Evolutionary conservation across 1,284 basidiomycete species (phyloP).

Genomic region (Leccinum ponderosum): DNA sequence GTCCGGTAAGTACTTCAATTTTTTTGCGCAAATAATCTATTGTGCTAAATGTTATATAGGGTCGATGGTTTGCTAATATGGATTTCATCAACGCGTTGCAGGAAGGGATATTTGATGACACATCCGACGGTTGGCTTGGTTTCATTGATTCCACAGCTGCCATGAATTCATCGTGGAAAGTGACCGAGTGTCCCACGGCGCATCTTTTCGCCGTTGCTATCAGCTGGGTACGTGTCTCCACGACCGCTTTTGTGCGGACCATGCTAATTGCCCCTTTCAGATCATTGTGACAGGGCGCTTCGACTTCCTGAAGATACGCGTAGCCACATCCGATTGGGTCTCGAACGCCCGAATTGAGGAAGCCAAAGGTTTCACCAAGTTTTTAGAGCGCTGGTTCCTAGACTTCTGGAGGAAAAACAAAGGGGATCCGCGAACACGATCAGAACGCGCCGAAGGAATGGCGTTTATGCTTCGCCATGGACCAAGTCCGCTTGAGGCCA

Average conservation of each 20-base stretch:
- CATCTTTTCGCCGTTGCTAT: neutral
- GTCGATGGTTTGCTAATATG: neutral
- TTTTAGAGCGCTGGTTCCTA: neutral
- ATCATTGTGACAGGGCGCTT: neutral
- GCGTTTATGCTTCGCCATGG: neutral
- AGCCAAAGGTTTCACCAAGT: neutral
- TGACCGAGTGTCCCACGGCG: neutral
- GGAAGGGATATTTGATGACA: neutral
- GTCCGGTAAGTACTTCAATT: neutral
- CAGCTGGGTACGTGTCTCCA: neutral
- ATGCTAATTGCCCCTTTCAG: neutral
- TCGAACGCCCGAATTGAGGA: neutral
- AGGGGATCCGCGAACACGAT: neutral
- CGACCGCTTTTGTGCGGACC: neutral
- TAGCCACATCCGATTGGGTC: neutral
- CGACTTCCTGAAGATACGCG: neutral
- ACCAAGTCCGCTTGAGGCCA: neutral
- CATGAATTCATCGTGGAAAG: neutral
- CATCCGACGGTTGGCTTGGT: neutral
- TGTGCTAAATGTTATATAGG: neutral
- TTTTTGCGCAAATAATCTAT: neutral
- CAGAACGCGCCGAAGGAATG: neutral
- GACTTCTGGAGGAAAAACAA: neutral
- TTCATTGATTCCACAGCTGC: neutral
- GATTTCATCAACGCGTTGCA: neutral